Evolutionary conservation across 73 alveolate species (phyloP).

Genomic region (Halteria grandinella): DNA sequence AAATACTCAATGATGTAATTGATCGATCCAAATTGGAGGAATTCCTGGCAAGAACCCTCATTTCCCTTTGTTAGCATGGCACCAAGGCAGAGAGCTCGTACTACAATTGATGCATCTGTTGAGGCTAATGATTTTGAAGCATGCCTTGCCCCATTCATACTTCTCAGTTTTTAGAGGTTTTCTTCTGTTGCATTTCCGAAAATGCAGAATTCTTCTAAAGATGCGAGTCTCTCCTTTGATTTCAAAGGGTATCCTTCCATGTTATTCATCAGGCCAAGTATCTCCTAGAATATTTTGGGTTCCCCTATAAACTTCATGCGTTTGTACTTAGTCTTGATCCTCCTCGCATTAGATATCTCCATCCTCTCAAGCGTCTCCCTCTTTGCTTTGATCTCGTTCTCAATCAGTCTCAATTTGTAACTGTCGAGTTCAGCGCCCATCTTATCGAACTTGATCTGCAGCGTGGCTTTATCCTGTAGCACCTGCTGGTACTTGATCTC

Average conservation of each 20-base stretch:
- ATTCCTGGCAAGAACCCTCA: slow-evolving; percentile 35
- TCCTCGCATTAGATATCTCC: slow-evolving; percentile 63
- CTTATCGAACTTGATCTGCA: slow-evolving; percentile 46
- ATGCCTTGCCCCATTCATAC: slow-evolving; percentile 60
- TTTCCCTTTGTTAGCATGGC: slow-evolving; percentile 55
- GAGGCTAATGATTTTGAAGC: slow-evolving; percentile 61
- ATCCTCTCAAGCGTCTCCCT: slow-evolving; percentile 57
- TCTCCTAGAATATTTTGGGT: slow-evolving; percentile 57
- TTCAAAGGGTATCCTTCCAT: slow-evolving; percentile 58
- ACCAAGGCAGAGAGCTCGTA: slow-evolving; percentile 40
- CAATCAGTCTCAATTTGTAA: slow-evolving; percentile 57
- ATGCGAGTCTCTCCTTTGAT: slow-evolving; percentile 58
- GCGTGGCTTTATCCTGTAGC: slow-evolving; percentile 27
- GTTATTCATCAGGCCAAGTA: slow-evolving; percentile 42
- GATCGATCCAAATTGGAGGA: slow-evolving; percentile 54
- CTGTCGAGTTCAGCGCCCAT: slow-evolving; percentile 58
- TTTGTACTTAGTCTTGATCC: slow-evolving; percentile 59
- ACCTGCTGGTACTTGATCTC: slow-evolving; percentile 1
- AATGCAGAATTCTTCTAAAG: slow-evolving; percentile 62
- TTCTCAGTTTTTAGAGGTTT: slow-evolving; percentile 56
- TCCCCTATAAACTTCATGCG: slow-evolving; percentile 63
- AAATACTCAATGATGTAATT: slow-evolving; percentile 48
- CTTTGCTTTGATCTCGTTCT: slow-evolving; percentile 56
- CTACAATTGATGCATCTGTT: slow-evolving; percentile 48
- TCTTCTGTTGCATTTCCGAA: slow-evolving; percentile 55